A percentile compares a stretch with the other conserved stretches of the same genome.
These are phyloP conservation scores for Skeletonema menzelii DNA, from an alignment of 108 stramenopile genomes.

Conservation along the genomic window DNA sequence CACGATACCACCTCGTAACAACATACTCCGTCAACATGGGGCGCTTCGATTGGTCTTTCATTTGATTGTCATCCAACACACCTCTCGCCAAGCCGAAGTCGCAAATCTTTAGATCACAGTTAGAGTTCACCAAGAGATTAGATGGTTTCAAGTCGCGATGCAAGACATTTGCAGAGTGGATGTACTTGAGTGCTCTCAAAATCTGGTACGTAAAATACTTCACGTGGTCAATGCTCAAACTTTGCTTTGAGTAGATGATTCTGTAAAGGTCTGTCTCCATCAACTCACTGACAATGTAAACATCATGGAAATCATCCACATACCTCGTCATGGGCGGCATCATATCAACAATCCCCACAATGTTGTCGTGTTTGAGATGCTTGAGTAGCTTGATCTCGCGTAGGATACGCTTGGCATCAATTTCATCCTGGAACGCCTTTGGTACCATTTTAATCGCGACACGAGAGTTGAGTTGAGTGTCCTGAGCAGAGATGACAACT, in stretches of 20 bases:
- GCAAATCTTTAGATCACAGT: slow-evolving; percentile 99
- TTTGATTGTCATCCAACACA: slow-evolving; percentile 55
- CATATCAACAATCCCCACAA: slow-evolving; percentile 87
- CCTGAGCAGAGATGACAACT: slow-evolving; percentile 92
- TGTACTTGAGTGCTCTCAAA: slow-evolving; percentile 96
- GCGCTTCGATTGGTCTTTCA: slow-evolving; percentile 56
- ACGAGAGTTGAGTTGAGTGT: slow-evolving; percentile 55
- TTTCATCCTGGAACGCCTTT: slow-evolving; percentile 94
- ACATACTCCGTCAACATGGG: slow-evolving; percentile 94
- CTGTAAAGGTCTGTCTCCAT: slow-evolving; percentile 99
- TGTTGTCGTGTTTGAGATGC: slow-evolving; percentile 91
- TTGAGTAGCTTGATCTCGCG: slow-evolving; percentile 97
- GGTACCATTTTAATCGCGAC: slow-evolving; percentile 99
- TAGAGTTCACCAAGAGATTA: slow-evolving; percentile 97
- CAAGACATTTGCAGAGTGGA: slow-evolving; percentile 98
- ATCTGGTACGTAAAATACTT: slow-evolving; percentile 99
- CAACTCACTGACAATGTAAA: slow-evolving; percentile 97
- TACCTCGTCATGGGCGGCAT: slow-evolving; percentile 85
- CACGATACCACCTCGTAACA: slow-evolving; percentile 98
- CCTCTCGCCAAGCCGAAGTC: slow-evolving; percentile 98
- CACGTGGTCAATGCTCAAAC: slow-evolving; percentile 94
- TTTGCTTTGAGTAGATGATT: slow-evolving; percentile 98
- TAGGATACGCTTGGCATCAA: slow-evolving; percentile 99
- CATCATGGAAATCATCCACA: slow-evolving; percentile 92
- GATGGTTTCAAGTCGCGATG: slow-evolving; percentile 98